These are phyloP conservation scores for Dendrocalamus sinicus DNA, from an alignment of 176 grass and related monocot species.

Conservation along the genomic window DNA sequence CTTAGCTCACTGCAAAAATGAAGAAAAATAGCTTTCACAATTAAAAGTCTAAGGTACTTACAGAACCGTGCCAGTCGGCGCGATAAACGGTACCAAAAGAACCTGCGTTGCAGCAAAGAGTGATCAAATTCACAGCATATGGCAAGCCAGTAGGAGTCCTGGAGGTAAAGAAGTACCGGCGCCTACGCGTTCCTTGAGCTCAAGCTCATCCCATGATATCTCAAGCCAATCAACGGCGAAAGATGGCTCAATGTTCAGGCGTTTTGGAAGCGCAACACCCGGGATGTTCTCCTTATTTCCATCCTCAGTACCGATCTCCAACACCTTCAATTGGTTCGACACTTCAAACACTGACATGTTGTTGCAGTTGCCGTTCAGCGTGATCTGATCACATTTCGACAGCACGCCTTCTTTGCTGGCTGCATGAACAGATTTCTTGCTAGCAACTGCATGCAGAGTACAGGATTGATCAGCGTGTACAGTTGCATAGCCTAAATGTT, in stretches of 20 bases:
- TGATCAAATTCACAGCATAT: slow-evolving; percentile 7
- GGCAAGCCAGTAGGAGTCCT: neutral
- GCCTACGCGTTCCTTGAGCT: slow-evolving; percentile 85
- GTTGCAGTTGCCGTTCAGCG: slow-evolving; percentile 43
- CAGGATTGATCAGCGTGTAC: neutral
- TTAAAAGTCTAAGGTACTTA: slow-evolving; percentile 50
- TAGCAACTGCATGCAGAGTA: slow-evolving; percentile 31
- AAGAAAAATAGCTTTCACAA: neutral
- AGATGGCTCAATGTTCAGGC: slow-evolving; percentile 60
- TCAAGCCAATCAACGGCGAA: slow-evolving; percentile 81
- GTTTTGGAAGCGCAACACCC: slow-evolving; percentile 31
- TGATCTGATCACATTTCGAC: slow-evolving; percentile 31
- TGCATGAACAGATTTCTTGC: slow-evolving; percentile 41
- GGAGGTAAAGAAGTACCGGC: slow-evolving; percentile 65
- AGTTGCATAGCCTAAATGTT: neutral
- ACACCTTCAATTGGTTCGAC: slow-evolving; percentile 39
- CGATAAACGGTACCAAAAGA: slow-evolving; percentile 90
- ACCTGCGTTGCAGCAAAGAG: slow-evolving; percentile 50
- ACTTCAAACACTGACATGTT: slow-evolving; percentile 42
- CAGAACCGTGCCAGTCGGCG: slow-evolving; percentile 94
- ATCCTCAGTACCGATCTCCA: slow-evolving; percentile 19
- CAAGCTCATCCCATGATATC: slow-evolving; percentile 96
- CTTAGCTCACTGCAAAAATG: neutral
- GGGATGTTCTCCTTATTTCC: slow-evolving; percentile 39
- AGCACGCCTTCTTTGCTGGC: slow-evolving; percentile 37